Conservation (phyloP, 2,329 filamentous ascomycete genomes). For the Neonectria hederae region DNA sequence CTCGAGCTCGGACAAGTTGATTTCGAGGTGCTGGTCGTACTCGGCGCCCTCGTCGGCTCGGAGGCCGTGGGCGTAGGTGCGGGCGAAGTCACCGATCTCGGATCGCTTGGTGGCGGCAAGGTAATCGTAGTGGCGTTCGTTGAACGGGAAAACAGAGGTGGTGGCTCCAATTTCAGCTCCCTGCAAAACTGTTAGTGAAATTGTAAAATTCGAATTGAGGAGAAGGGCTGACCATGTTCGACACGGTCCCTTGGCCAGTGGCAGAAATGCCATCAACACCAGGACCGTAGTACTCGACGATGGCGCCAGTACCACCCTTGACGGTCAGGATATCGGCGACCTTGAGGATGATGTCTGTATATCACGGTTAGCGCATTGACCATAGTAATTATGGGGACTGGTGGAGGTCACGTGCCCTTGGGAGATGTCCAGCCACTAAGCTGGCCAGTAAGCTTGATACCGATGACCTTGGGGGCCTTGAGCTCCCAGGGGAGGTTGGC, state of each 20-base stretch:
- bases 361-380: slow-evolving; percentile 13
- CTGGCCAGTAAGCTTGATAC: slow-evolving; percentile 91
- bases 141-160: slow-evolving; percentile 96
- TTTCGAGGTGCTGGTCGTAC: slow-evolving; percentile 91
- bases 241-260: slow-evolving; percentile 88
- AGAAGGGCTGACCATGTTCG: slow-evolving; percentile 61
- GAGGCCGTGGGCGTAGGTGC: slow-evolving; percentile 85
- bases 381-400: not conserved
- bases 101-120: slow-evolving; percentile 89
- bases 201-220: not conserved
- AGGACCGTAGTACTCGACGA: slow-evolving; percentile 78
- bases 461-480: slow-evolving; percentile 97
- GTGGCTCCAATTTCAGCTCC: slow-evolving; percentile 82
- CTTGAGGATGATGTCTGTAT: slow-evolving; percentile 91
- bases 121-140: slow-evolving; percentile 96
- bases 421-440: slow-evolving; percentile 91
- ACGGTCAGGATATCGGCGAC: slow-evolving; percentile 96
- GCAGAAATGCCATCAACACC: slow-evolving; percentile 76
- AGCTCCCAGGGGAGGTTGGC: slow-evolving; percentile 96
- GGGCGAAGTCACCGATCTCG: slow-evolving; percentile 90
- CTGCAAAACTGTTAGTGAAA: slow-evolving; percentile 27
- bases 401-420: slow-evolving; percentile 71
- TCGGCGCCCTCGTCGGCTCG: slow-evolving; percentile 86
- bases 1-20: slow-evolving; percentile 89
- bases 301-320: slow-evolving; percentile 95